Conservation (phyloP, 2,329 filamentous ascomycete genomes). For the Colletotrichum cordylinicola region DNA sequence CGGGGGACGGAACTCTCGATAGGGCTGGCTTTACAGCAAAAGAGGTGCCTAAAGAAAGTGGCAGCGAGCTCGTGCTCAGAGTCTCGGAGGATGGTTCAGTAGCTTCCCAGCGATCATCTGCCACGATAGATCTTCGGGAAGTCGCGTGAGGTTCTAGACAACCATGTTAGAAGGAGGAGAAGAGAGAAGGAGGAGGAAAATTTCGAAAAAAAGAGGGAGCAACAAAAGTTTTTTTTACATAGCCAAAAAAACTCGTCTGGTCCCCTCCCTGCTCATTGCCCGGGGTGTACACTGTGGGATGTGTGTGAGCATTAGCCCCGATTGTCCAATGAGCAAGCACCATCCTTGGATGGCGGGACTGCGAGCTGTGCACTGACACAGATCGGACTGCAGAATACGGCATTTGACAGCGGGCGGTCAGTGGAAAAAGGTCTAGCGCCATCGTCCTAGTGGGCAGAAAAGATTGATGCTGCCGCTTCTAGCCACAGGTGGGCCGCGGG, state of each 20-base stretch:
- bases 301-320: background rate
- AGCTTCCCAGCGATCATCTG: conserved; percentile 27
- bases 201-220: background rate
- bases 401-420: conserved; percentile 13
- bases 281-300: background rate
- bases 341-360: conserved; percentile 7
- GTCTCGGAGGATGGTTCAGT: conserved; percentile 18
- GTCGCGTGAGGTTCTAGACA: conserved; percentile 16
- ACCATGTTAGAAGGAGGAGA: conserved; percentile 22
- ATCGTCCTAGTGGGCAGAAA: conserved; percentile 9
- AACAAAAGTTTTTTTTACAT: conserved; percentile 24
- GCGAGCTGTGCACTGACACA: conserved; percentile 6
- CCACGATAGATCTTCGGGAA: conserved; percentile 27
- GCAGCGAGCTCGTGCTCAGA: conserved; percentile 22
- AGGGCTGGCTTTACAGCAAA: background rate
- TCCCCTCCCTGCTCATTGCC: background rate
- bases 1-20: conserved; percentile 8
- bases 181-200: conserved; percentile 13
- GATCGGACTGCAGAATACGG: conserved; percentile 10
- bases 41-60: background rate
- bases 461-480: conserved; percentile 16
- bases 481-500: conserved; percentile 13
- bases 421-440: background rate
- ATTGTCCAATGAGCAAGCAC: conserved; percentile 21
- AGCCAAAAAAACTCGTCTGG: conserved; percentile 17